Evolutionary conservation across 1,284 basidiomycete species (phyloP).

Genomic region (Microbotryum intermedium): DNA sequence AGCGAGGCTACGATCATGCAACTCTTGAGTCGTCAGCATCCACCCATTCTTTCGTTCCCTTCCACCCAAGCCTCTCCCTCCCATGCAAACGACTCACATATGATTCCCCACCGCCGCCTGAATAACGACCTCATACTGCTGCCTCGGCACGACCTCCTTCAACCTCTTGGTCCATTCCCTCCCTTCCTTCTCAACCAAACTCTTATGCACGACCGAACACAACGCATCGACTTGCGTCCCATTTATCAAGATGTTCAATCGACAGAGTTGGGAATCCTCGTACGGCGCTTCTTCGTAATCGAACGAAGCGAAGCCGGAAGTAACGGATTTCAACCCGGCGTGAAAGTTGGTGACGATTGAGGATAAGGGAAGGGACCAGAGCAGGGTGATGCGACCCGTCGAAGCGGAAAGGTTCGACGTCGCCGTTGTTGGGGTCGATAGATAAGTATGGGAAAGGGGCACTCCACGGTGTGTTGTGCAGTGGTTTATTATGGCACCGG

Average conservation of each 20-base stretch:
- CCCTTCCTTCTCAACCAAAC: slow-evolving; percentile 61
- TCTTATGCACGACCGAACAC: slow-evolving; percentile 63
- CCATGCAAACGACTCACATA: too few species aligned
- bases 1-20: slow-evolving; percentile 71
- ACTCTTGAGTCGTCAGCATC: too few species aligned
- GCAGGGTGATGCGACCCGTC: slow-evolving; percentile 63
- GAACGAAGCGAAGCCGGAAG: slow-evolving; percentile 36
- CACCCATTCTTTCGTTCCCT: too few species aligned
- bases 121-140: slow-evolving; percentile 65
- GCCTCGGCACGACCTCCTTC: slow-evolving; percentile 76
- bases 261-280: slow-evolving; percentile 60
- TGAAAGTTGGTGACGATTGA: slow-evolving; percentile 84
- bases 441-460: slow-evolving; percentile 31
- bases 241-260: slow-evolving; percentile 85
- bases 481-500: slow-evolving; percentile 67
- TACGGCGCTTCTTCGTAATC: slow-evolving; percentile 84
- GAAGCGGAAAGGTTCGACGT: slow-evolving; percentile 59
- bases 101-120: slow-evolving; percentile 52
- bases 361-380: slow-evolving; percentile 65
- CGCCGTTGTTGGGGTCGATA: slow-evolving; percentile 58
- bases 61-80: too few species aligned
- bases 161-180: slow-evolving; percentile 80
- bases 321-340: slow-evolving; percentile 64
- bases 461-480: slow-evolving; percentile 49
- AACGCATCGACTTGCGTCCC: slow-evolving; percentile 79